These are phyloP conservation scores for Mariannaea elegans DNA, from an alignment of 2,329 filamentous ascomycete genomes.

Conservation along the genomic window DNA sequence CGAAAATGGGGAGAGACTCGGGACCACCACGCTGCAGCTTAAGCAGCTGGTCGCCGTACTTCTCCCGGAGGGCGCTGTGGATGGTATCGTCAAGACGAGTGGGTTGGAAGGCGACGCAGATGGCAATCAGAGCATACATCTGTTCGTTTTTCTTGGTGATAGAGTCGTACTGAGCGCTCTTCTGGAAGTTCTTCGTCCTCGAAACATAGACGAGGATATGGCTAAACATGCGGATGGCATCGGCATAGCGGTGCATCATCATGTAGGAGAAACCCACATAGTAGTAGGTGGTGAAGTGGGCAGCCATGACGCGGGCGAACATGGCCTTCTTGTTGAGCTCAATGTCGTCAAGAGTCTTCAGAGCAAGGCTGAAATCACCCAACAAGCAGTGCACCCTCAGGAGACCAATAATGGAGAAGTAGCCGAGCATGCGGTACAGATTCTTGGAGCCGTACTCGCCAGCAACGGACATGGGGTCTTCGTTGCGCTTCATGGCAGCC, in stretches of 20 bases:
- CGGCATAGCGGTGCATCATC: constrained; percentile 99
- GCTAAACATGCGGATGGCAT: constrained; percentile 99
- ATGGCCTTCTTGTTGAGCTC: constrained; percentile 99
- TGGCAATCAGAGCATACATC: constrained; percentile 99
- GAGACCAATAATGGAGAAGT: constrained; percentile 98
- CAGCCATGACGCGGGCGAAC: constrained; percentile 99
- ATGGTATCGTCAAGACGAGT: constrained; percentile 98
- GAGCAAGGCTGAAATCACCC: constrained; percentile 95
- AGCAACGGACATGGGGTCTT: constrained; percentile 86
- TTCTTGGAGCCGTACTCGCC: constrained; percentile 96
- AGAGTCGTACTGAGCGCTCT: constrained; percentile 97
- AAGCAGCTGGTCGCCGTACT: constrained; percentile 98
- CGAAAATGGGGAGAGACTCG: constrained; percentile 94
- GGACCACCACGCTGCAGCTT: constrained; percentile 96
- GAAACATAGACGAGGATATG: constrained; percentile 99
- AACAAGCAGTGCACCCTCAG: constrained; percentile 95
- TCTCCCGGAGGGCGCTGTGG: constrained; percentile 96
- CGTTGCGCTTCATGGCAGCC: constrained; percentile 90
- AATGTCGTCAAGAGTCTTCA: constrained; percentile 99
- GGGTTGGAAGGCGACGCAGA: constrained; percentile 98
- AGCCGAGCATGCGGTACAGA: constrained; percentile 97
- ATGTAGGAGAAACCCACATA: constrained; percentile 99
- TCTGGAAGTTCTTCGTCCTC: constrained; percentile 99
- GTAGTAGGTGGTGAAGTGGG: constrained; percentile 99
- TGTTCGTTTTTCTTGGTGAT: constrained; percentile 99